A percentile compares a stretch with the other conserved stretches of the same genome.
These are phyloP conservation scores for Trichoderma koningii DNA, from an alignment of 2,329 filamentous ascomycete genomes.

Conservation along the genomic window DNA sequence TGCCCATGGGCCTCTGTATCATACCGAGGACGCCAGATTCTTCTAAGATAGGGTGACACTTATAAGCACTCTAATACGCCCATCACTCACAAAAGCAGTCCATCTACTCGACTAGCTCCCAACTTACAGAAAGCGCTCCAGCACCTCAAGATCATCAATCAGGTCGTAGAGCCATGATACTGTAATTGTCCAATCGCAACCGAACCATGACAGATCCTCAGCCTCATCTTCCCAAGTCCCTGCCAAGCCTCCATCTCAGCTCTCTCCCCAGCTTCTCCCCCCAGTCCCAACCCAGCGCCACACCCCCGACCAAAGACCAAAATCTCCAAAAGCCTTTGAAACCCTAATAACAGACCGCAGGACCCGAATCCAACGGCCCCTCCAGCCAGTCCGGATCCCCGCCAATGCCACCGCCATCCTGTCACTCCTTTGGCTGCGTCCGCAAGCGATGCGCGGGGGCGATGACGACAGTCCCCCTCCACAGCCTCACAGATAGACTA, in stretches of 20 bases:
- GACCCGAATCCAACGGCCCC: neutral
- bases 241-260: slow-evolving; percentile 3
- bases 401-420: slow-evolving; percentile 18
- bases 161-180: no score
- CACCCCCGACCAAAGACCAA: neutral
- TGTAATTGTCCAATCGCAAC: neutral
- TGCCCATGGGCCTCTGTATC: no score
- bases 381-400: neutral
- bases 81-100: no score
- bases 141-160: neutral
- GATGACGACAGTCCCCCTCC: slow-evolving; percentile 9
- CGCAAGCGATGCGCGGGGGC: neutral
- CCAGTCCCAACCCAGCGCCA: neutral
- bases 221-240: neutral
- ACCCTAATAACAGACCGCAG: neutral
- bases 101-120: no score
- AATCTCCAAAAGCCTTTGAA: neutral
- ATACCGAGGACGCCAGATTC: no score
- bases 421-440: slow-evolving; percentile 5
- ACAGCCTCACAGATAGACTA: neutral
- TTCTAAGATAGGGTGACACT: no score
- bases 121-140: neutral
- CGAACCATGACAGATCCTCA: neutral
- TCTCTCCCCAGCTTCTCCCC: neutral
- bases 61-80: no score